Base-by-base conservation (phyloP, 2,329 filamentous ascomycete genomes). In the Ascochyta koolunga region DNA sequence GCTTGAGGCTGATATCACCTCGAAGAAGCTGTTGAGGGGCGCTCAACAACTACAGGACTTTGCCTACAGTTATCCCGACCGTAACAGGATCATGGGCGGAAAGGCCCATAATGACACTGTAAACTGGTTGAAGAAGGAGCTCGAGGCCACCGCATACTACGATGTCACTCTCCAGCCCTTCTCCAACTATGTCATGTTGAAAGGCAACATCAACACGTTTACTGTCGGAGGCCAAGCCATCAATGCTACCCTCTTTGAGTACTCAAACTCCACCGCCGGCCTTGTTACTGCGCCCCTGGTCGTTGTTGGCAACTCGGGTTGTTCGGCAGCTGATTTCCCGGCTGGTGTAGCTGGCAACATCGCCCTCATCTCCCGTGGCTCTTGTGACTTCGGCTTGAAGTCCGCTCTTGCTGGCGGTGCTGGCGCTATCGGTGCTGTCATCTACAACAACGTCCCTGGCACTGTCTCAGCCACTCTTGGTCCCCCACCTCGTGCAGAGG, bases 381-480 rank as follows among this genome's bases (percentile, higher is more conserved):
- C 76, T 1, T 95, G 90, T 68, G 62, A 85, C 7, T 95, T 93
- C 62, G 89, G 86, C 10, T 75, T 80, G 54, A 95, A 95, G 77
- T 88, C 88, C 1, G 81, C 81, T 47, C 77, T 83, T 13, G 89
- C 90, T 5, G 88, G 86, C 36, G 80, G 78, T 42, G 88, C 88
- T 1, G 89, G 89, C 18, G 90, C 90, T 5, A 73, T 84, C 3
- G 90, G 86, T 1, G 88, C 87, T 0, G 76, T 95, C 13, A 80
- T 95, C 43, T 93, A 90, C 76, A 91, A 93, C 78, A 88, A 87
- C 61, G 85, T 85, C 2, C 75, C 81, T 1, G 89, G 85, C 0
- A 72, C 37, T 8, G 44, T 69, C 19, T 53, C 82, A 44, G 90
- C 89, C 35, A 93, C 89, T 1, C 79, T 95, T 3, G 89, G 87